These are phyloP conservation scores for Persicaria tinctoria DNA, from an alignment of 148 eudicot species.

Conservation along the genomic window DNA sequence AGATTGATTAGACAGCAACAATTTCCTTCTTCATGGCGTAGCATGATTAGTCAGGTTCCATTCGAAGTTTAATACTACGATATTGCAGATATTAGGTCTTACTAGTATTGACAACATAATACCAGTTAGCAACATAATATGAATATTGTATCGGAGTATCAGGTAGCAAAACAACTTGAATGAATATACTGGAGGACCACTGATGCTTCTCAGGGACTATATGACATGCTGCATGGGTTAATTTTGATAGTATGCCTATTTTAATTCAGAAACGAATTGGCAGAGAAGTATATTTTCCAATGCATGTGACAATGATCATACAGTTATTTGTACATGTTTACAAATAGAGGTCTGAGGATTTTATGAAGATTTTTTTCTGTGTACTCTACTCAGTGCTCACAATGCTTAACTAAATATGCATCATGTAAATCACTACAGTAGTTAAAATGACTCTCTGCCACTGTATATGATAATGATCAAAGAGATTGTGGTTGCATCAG, in stretches of 20 bases:
- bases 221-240: background rate
- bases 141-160: too few species aligned
- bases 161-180: too few species aligned
- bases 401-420: background rate
- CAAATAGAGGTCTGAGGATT: background rate
- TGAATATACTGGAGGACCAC: too few species aligned
- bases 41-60: background rate
- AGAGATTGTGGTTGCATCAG: background rate
- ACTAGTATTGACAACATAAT: background rate
- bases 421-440: background rate
- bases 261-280: background rate
- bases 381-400: background rate
- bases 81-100: background rate
- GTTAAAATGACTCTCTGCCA: background rate
- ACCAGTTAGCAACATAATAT: background rate
- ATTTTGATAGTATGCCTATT: background rate
- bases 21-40: background rate
- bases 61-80: background rate
- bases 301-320: background rate
- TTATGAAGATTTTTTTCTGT: too few species aligned
- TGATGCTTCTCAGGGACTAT: background rate
- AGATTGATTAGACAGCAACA: background rate
- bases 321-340: too few species aligned
- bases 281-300: background rate
- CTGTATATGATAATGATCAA: background rate